A percentile compares a stretch with the other conserved stretches of the same genome.
phyloP scores from a whole-genome alignment of 148 eudicot species.

The Spergularia bocconei region DNA sequence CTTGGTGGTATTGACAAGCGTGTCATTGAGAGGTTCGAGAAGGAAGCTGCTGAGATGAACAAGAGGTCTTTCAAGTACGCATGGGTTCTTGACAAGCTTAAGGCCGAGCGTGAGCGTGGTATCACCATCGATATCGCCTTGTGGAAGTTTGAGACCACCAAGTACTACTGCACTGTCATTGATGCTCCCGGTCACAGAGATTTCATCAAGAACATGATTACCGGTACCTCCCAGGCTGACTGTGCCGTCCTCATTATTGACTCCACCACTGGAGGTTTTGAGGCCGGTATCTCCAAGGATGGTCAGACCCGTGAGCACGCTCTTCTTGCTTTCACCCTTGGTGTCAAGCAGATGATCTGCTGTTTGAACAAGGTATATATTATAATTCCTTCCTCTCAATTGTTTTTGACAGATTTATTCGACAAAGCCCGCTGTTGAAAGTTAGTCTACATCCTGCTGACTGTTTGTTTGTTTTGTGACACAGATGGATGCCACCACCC shows the following conservation, averaged over 20 bases:
- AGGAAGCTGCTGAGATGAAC: slow-evolving; percentile 73
- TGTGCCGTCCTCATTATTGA: slow-evolving; percentile 57
- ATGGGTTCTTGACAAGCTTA: slow-evolving; percentile 59
- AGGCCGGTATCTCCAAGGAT: slow-evolving; percentile 60
- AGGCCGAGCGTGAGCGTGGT: slow-evolving; percentile 64
- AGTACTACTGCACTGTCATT: slow-evolving; percentile 56
- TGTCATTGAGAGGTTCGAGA: slow-evolving; percentile 58
- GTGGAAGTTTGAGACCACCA: slow-evolving; percentile 61
- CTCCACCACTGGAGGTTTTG: slow-evolving; percentile 61
- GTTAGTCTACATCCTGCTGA: not conserved
- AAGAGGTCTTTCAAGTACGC: slow-evolving; percentile 66
- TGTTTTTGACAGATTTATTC: not conserved
- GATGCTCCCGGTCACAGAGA: slow-evolving; percentile 63
- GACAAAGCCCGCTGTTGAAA: not conserved
- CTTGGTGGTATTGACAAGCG: slow-evolving; percentile 70
- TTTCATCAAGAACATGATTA: slow-evolving; percentile 60
- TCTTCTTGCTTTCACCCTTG: slow-evolving; percentile 57
- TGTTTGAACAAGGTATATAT: slow-evolving; percentile 47
- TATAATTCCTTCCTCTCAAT: not conserved
- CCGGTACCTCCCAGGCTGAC: slow-evolving; percentile 63
- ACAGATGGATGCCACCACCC: slow-evolving; percentile 51
- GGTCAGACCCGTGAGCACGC: slow-evolving; percentile 68
- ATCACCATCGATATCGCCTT: slow-evolving; percentile 55
- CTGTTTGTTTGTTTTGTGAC: not conserved
- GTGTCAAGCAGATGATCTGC: slow-evolving; percentile 56